Evolutionary conservation across 371 early-diverging fungal species (phyloP).

Genomic region (Neoconidiobolus thromboides): DNA sequence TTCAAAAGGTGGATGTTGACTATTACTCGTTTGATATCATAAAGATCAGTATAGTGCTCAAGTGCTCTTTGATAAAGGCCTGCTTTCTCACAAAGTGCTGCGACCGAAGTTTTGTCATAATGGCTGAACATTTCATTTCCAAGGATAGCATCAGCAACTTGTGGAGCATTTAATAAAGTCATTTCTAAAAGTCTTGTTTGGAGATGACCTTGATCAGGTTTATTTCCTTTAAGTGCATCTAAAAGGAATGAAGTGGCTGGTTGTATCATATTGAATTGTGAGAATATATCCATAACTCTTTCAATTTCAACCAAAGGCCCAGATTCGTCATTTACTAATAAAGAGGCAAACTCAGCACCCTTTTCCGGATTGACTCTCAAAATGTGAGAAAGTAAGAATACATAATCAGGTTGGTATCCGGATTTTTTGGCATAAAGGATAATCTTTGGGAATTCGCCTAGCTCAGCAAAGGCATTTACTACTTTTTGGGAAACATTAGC

Average conservation of each 20-base stretch:
- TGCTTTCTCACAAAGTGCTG: constrained; percentile 88
- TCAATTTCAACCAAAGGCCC: constrained; percentile 76
- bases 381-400: constrained; percentile 68
- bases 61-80: constrained; percentile 90
- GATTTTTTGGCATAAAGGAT: constrained; percentile 86
- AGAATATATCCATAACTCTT: constrained; percentile 70
- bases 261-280: constrained; percentile 82
- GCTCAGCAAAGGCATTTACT: constrained; percentile 88
- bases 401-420: constrained; percentile 82
- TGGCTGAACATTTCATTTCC: constrained; percentile 87
- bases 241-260: constrained; percentile 91
- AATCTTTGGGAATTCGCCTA: constrained; percentile 89
- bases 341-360: constrained; percentile 79
- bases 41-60: constrained; percentile 88
- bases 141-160: constrained; percentile 95
- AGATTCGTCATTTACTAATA: constrained; percentile 61
- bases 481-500: constrained; percentile 86
- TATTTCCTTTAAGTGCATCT: constrained; percentile 83
- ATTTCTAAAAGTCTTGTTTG: constrained; percentile 95
- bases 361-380: constrained; percentile 82
- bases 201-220: constrained; percentile 70
- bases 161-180: constrained; percentile 90
- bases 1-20: constrained; percentile 69
- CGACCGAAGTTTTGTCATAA: constrained; percentile 82
- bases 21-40: constrained; percentile 91